Evolutionary conservation across 2,329 filamentous ascomycete genomes (phyloP).

Genomic region (Fusarium circinatum): DNA sequence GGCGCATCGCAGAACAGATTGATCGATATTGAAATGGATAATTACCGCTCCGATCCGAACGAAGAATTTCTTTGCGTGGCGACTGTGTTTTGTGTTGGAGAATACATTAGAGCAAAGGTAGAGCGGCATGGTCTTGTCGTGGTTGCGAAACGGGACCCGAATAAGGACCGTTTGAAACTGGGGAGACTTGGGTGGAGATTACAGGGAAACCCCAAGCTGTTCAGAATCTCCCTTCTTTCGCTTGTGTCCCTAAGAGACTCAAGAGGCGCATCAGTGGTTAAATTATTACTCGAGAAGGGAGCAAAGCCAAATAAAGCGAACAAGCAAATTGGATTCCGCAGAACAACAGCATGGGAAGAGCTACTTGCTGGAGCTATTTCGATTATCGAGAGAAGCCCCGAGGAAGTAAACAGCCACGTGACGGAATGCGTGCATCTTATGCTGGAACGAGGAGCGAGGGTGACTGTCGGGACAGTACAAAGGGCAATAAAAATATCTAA

Average conservation of each 20-base stretch:
- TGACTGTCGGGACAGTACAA: background rate
- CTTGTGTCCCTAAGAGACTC: accelerated
- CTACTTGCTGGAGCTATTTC: background rate
- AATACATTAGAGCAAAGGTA: background rate
- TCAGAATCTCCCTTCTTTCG: background rate
- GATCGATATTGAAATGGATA: accelerated
- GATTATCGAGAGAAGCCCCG: accelerated
- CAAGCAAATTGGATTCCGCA: accelerated
- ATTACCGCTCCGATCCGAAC: background rate
- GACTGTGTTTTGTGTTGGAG: background rate
- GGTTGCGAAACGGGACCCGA: background rate
- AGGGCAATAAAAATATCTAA: background rate
- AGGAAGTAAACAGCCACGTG: background rate
- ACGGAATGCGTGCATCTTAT: conserved; percentile 1
- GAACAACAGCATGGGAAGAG: background rate
- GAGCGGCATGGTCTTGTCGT: background rate
- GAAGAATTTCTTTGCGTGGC: background rate
- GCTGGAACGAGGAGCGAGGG: background rate
- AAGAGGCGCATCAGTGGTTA: background rate
- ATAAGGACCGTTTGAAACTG: background rate
- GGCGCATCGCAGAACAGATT: background rate
- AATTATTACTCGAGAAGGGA: background rate
- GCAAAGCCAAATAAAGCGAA: background rate
- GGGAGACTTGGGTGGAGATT: background rate
- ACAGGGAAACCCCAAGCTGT: accelerated